These are phyloP conservation scores for Brasenia schreberi DNA, from an alignment of 164 flowering plant species.

Conservation along the genomic window DNA sequence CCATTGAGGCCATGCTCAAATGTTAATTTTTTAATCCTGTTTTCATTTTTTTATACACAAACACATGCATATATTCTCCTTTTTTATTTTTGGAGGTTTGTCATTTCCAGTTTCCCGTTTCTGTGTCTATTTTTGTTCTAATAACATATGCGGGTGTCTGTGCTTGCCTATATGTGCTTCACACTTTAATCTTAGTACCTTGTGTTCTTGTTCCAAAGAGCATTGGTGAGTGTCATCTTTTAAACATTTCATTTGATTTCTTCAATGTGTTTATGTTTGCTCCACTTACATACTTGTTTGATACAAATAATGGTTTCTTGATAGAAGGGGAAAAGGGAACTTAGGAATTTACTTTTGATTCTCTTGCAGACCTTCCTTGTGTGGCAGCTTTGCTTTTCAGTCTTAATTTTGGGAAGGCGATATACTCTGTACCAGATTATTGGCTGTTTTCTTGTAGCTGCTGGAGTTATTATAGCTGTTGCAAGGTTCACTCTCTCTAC, in stretches of 20 bases:
- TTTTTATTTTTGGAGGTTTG: too few species aligned
- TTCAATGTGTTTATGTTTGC: neutral
- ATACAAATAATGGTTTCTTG: neutral
- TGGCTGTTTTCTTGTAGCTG: slow-evolving; percentile 85
- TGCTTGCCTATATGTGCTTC: too few species aligned
- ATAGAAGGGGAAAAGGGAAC: neutral
- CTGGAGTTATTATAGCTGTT: slow-evolving; percentile 65
- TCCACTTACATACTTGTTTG: neutral
- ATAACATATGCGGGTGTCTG: too few species aligned
- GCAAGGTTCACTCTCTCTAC: slow-evolving; percentile 29
- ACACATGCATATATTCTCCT: too few species aligned
- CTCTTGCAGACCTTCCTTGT: slow-evolving; percentile 78
- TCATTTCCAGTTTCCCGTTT: too few species aligned
- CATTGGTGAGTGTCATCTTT: too few species aligned
- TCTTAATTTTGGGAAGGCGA: slow-evolving; percentile 44
- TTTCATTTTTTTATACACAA: too few species aligned
- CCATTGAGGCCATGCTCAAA: too few species aligned
- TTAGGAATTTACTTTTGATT: neutral
- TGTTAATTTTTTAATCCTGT: too few species aligned
- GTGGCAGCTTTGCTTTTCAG: slow-evolving; percentile 74
- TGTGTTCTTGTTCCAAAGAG: too few species aligned
- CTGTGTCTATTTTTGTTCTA: too few species aligned
- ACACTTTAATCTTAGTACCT: too few species aligned
- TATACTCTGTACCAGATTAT: slow-evolving; percentile 46
- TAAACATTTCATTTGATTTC: neutral